Base-by-base conservation (phyloP, 2,329 filamentous ascomycete genomes). In the Aspergillus uvarum region DNA sequence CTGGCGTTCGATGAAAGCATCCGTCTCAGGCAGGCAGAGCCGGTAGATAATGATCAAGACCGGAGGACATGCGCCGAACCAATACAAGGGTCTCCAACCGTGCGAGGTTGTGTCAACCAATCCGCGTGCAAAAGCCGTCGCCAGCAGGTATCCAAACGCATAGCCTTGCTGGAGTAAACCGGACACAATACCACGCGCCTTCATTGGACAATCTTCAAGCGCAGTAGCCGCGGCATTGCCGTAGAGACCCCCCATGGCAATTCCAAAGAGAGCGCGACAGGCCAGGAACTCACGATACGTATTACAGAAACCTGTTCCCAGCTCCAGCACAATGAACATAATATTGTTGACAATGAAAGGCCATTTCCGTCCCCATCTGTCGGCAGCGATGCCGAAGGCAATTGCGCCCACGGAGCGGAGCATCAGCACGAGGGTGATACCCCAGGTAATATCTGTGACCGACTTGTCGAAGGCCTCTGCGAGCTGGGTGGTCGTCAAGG, bases 51-150 rank as follows among this genome's bases (percentile, higher is more conserved):
- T 96, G 76, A 96, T 89, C 32, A 96, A 74, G 2, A 92, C 82
- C 0, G 92, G 92, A 0, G 91, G 90, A 42, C 88, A 85, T 5
- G 92, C 91, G 12, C 88, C 92, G 74, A 96, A 96, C 92, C 92
- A 96, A 80, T 88, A 96, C 0, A 96, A 80, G 0, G 92, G 91
- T 7, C 92, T 83, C 92, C 92, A 96, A 55, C 83, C 87, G 71
- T 96, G 88, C 1, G 86, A 74, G 0, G 91, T 94, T 1, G 91
- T 95, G 74, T 90, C 79, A 53, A 81, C 80, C 2, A 82, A 66
- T 11, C 67, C 79, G 35, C 79, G 74, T 1, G 78, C 78, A 67
- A 86, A 85, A 10, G 83, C 82, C 1, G 82, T 82, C 0, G 83
- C 85, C 1, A 88, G 79, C n/a, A 88, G 76, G 69, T 87, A 88